A percentile compares a stretch with the other conserved stretches of the same genome.
Evolutionary conservation across 176 grass and related monocot species (phyloP).

Genomic region (Phoenix dactylifera): DNA sequence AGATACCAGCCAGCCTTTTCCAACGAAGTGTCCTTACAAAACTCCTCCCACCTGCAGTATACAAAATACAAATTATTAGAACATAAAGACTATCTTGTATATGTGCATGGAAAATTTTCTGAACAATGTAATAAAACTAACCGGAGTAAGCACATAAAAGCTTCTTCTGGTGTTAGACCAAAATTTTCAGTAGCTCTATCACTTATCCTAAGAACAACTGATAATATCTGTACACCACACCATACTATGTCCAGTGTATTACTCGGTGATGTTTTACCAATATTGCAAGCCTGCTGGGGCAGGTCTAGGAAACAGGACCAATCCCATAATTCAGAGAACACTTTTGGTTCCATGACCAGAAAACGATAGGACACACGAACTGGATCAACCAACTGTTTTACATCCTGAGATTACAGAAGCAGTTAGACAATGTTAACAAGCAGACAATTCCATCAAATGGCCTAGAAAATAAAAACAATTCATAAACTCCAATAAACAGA

Average conservation of each 20-base stretch:
- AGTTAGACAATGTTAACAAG: not conserved
- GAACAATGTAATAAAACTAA: constrained; percentile 26
- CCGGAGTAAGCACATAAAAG: constrained; percentile 68
- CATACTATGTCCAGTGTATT: constrained; percentile 63
- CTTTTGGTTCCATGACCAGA: constrained; percentile 52
- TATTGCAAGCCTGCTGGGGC: constrained; percentile 33
- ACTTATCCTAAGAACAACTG: constrained; percentile 60
- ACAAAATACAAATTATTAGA: too few relatives aligned
- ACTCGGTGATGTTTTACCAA: constrained; percentile 21
- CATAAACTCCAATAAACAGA: too few relatives aligned
- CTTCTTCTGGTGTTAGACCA: constrained; percentile 52
- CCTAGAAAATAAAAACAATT: not conserved
- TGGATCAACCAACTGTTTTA: constrained; percentile 45
- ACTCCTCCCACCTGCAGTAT: constrained; percentile 65
- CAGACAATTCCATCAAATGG: too few relatives aligned
- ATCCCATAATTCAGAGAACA: constrained; percentile 75
- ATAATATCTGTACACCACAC: constrained; percentile 60
- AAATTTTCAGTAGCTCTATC: constrained; percentile 61
- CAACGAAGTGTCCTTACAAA: constrained; percentile 67
- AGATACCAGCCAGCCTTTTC: constrained; percentile 86
- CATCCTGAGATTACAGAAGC: constrained; percentile 43
- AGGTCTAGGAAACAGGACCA: constrained; percentile 85
- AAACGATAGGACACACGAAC: constrained; percentile 65
- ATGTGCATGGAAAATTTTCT: not conserved
- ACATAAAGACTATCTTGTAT: too few relatives aligned